Percentiles rank a stretch among this genome's conserved stretches.
phyloP scores from a whole-genome alignment of 2,329 filamentous ascomycete genomes.

The Aureobasidium leucospermi region DNA sequence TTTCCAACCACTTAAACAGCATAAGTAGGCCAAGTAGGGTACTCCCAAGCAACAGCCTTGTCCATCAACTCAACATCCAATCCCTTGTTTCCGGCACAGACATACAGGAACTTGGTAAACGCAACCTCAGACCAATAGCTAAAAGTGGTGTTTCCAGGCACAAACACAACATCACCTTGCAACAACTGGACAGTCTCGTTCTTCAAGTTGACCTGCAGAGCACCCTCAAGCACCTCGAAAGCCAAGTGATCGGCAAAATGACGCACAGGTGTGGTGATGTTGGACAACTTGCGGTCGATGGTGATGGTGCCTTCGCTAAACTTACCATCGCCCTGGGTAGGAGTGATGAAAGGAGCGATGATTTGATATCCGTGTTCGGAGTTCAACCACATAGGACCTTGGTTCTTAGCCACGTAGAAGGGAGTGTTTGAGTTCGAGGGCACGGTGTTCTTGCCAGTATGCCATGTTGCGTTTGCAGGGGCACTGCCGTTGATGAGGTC shows the following conservation, averaged over 20 bases:
- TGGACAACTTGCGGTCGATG: slow-evolving; percentile 26
- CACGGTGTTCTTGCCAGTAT: slow-evolving; percentile 32
- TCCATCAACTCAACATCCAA: slow-evolving; percentile 1
- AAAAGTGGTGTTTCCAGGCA: slow-evolving; percentile 3
- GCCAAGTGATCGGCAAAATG: slow-evolving; percentile 21
- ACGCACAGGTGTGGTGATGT: slow-evolving; percentile 20
- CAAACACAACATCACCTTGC: slow-evolving; percentile 11
- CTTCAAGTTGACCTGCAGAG: neutral
- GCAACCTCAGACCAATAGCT: slow-evolving; percentile 3
- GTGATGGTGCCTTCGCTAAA: slow-evolving; percentile 41
- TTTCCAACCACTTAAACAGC: neutral
- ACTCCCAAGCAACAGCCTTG: slow-evolving; percentile 1
- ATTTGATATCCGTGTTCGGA: slow-evolving; percentile 34
- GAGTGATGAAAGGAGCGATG: slow-evolving; percentile 38
- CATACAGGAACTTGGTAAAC: slow-evolving; percentile 12
- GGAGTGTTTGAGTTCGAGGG: slow-evolving; percentile 27
- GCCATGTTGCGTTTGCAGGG: slow-evolving; percentile 29
- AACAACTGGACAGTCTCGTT: neutral
- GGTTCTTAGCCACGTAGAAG: slow-evolving; percentile 40
- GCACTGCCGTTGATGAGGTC: slow-evolving; percentile 38
- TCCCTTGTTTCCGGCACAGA: neutral
- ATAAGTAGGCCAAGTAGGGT: slow-evolving; percentile 5
- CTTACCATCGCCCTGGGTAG: slow-evolving; percentile 28
- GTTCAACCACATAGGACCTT: slow-evolving; percentile 40
- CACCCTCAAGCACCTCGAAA: slow-evolving; percentile 8